These are phyloP conservation scores for Saturnispora galanensis DNA, from an alignment of 805 yeast genomes.

Conservation along the genomic window DNA sequence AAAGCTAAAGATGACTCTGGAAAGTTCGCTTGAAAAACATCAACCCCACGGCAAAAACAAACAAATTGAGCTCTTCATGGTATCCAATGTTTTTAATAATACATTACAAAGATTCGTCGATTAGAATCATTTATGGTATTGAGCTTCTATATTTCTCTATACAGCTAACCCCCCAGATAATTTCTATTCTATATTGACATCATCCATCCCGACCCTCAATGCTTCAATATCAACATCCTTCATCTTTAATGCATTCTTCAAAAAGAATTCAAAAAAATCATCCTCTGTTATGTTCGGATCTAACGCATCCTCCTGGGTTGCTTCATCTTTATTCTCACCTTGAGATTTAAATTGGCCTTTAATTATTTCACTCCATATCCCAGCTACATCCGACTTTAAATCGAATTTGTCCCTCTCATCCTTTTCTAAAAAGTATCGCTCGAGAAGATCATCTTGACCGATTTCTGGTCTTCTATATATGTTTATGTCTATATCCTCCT, in stretches of 20 bases:
- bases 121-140: too few relatives aligned
- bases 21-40: too few relatives aligned
- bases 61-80: too few relatives aligned
- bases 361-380: background rate
- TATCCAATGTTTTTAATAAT: too few relatives aligned
- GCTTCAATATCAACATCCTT: conserved; percentile 35
- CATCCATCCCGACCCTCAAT: conserved; percentile 14
- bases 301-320: conserved; percentile 12
- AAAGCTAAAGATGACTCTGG: too few relatives aligned
- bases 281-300: conserved; percentile 48
- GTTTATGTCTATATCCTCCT: conserved; percentile 3
- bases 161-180: too few relatives aligned
- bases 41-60: too few relatives aligned
- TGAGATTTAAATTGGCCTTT: background rate
- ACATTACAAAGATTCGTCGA: too few relatives aligned
- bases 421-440: background rate
- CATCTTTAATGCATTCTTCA: conserved; percentile 43
- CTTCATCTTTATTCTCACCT: background rate
- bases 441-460: background rate
- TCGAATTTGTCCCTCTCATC: background rate
- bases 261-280: conserved; percentile 58
- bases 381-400: background rate
- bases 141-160: too few relatives aligned
- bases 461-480: conserved; percentile 1
- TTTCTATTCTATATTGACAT: background rate